A percentile compares a stretch with the other conserved stretches of the same genome.
phyloP scores from a whole-genome alignment of 805 yeast genomes.

The Candida easanensis region DNA sequence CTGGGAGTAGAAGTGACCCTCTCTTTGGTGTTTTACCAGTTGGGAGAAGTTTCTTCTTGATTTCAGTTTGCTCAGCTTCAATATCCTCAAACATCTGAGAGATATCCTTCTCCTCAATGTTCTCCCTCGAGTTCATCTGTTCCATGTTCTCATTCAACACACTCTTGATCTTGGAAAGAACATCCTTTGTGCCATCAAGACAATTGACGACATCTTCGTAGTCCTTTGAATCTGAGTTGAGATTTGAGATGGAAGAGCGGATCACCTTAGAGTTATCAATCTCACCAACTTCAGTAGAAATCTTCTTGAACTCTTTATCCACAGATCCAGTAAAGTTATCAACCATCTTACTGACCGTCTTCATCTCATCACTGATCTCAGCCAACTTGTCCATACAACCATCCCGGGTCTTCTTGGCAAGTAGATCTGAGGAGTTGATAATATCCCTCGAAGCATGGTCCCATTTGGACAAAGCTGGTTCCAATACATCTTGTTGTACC shows the following conservation, averaged over 20 bases:
- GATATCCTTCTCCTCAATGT: slow-evolving; percentile 22
- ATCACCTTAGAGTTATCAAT: slow-evolving; percentile 6
- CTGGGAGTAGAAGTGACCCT: slow-evolving; percentile 18
- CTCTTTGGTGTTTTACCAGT: slow-evolving; percentile 32
- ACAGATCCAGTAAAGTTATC: no score
- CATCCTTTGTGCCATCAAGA: slow-evolving; percentile 1
- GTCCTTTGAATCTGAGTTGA: slow-evolving; percentile 6
- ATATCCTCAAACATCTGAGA: slow-evolving; percentile 23
- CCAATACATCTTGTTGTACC: slow-evolving; percentile 18
- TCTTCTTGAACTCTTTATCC: no score
- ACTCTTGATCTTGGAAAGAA: background rate
- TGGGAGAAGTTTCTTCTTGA: slow-evolving; percentile 25
- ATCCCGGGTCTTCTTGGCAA: slow-evolving; percentile 8
- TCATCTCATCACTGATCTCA: slow-evolving; percentile 19
- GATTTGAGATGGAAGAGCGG: background rate
- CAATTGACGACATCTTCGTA: background rate
- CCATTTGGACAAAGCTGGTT: slow-evolving; percentile 19
- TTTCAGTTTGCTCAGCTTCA: slow-evolving; percentile 25
- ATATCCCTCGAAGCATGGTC: slow-evolving; percentile 20
- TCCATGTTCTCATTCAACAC: slow-evolving; percentile 10
- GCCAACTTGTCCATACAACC: slow-evolving; percentile 13
- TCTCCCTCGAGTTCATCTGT: slow-evolving; percentile 11
- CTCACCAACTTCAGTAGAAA: no score
- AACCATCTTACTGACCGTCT: slow-evolving; percentile 12
- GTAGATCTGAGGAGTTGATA: slow-evolving; percentile 22